Base-by-base conservation (phyloP, 2,329 filamentous ascomycete species). In the Rhynchosporium secalis region DNA sequence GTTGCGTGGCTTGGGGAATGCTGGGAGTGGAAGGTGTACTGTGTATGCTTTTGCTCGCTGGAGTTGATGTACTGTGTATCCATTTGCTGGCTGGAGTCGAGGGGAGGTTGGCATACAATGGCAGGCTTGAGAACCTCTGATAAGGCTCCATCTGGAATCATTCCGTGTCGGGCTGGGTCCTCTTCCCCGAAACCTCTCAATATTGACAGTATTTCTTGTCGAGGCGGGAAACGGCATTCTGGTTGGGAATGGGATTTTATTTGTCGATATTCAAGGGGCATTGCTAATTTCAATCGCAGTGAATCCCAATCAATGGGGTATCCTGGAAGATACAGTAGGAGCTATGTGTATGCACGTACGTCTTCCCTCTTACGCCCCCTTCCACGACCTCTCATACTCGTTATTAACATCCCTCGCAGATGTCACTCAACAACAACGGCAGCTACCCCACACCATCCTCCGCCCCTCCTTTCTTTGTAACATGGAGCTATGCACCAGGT, bases 301-400 rank as follows among this genome's bases (percentile, higher is more conserved):
- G 13, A 63, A 60, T 52, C 57, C 62, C 29, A 63, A 63, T 54
- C 62, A 63, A 29, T 63, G 62, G 62, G 62, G 57, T 1, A 60
- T 40, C 15, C 40, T 43, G 47, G 57, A 52, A 31, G 62, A 57
- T 10, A n/a, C 20, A 26, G 9, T 38, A 48, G 60, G 60, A 33
- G 36, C 41, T 10, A 26, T 63, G 52, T 63, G 62, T 57, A 60
- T 63, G 57, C 56, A 63, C 41, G 62, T 63, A 47, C 13, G 62
- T 57, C 8, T 40, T 12, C 20, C 10, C 2, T 9, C 13, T 38
- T 28, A 31, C 8, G 4, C 4, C 41, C n/a, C 15, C 51, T 26
- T 20, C 6, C 3, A 45, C 15, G 15, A 36, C 31, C 48, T 7
- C 56, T 58, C 38, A 48, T 15, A 31, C 13, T 20, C 12, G 28